Base-by-base conservation (phyloP, 1,139 yeast species). In the Candida tropicalis region DNA sequence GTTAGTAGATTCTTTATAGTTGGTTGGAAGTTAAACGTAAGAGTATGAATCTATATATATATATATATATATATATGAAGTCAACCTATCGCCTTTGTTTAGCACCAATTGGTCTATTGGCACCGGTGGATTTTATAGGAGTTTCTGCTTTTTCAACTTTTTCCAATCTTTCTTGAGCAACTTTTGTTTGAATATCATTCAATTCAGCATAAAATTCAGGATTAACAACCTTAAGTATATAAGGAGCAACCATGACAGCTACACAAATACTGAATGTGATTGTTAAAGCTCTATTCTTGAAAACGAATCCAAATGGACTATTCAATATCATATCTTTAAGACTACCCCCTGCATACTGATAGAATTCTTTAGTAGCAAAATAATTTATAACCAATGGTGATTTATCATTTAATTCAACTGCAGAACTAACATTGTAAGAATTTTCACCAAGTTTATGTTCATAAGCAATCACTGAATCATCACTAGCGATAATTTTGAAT, bases 271-370 rank as follows among this genome's bases (percentile, higher is more conserved):
- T 43, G 44, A 73, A 72, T 34, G 71, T 47, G 8, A 63, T 50
- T 5, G 77, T 70, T 51, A 68, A 72, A n/a, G 58, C 40, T 28
- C 53, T 60, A 53, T 65, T 73, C 45, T 58, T 60, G 55, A 73
- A 71, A 18, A 73, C 69, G 47, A 68, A 63, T 11, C 78, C 79
- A 37, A 73, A 59, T 3, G 79, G 79, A 57, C 77, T 67, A 42
- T 61, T 60, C 62, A 65, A 48, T 3, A 73, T 40, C 65, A 73
- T 62, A 38, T 65, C 70, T 9, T 43, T 40, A 13, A 72, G 38
- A 5, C 70, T 59, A n/a, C 69, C 65, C 46, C 55, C 64, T 7
- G 68, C 55, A n/a, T 47, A 48, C 48, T 68, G 73, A 49, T 72
- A 73, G 53, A 65, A 73, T 43, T 63, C 59, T 45, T 66, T 67